Evolutionary conservation across 441 rosid genomes (phyloP).

Genomic region (Erodium trifolium): DNA sequence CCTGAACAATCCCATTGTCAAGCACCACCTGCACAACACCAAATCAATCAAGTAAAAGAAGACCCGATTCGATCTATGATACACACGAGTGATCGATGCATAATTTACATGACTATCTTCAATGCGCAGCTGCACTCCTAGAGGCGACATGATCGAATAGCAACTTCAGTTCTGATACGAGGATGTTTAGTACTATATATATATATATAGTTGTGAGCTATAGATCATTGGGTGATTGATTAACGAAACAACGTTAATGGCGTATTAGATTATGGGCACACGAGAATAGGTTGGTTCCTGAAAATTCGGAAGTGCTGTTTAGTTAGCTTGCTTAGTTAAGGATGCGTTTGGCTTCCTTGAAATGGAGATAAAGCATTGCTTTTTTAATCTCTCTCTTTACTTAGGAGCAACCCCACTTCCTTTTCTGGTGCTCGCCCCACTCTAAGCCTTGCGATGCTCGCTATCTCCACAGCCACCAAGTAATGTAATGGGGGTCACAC

Average conservation of each 20-base stretch:
- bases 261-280: background rate
- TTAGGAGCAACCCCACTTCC: background rate
- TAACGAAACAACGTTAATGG: background rate
- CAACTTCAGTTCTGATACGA: background rate
- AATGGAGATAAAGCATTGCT: background rate
- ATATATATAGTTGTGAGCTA: background rate
- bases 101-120: background rate
- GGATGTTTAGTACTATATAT: background rate
- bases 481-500: background rate
- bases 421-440: background rate
- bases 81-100: too few relatives aligned
- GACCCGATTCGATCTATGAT: too few relatives aligned
- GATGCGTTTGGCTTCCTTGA: background rate
- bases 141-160: background rate
- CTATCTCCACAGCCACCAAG: background rate
- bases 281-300: background rate
- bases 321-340: background rate
- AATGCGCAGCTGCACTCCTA: background rate
- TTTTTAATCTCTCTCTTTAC: background rate
- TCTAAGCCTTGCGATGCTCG: background rate
- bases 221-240: background rate
- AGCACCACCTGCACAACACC: slow-evolving; percentile 40
- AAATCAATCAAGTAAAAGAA: too few relatives aligned
- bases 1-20: slow-evolving; percentile 54
- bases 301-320: background rate